These are phyloP conservation scores for Capronia epimyces DNA, from an alignment of 2,329 filamentous ascomycete genomes.

Conservation along the genomic window DNA sequence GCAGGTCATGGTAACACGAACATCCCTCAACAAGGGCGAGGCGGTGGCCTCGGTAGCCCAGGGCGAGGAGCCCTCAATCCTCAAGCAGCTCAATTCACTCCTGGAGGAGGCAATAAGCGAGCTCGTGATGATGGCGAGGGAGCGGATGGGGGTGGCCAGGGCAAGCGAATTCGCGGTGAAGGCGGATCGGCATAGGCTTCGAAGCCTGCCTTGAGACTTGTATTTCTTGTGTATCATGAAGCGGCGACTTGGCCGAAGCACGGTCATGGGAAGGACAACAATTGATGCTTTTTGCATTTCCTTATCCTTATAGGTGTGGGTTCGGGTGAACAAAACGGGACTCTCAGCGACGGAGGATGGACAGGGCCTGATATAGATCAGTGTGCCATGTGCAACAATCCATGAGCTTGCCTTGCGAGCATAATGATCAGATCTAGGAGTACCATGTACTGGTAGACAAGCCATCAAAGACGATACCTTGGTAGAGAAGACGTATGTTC, in stretches of 20 bases:
- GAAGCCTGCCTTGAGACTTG: background rate
- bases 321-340: background rate
- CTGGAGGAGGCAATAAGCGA: conserved; percentile 53
- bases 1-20: conserved; percentile 35
- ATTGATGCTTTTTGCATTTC: background rate
- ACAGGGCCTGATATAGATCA: background rate
- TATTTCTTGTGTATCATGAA: background rate
- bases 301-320: background rate
- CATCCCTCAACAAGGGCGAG: conserved; percentile 31
- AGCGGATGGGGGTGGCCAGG: conserved; percentile 15
- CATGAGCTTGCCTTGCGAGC: conserved; percentile 3
- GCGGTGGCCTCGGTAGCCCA: conserved; percentile 24
- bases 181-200: conserved; percentile 8
- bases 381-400: conserved; percentile 5
- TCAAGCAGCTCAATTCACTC: conserved; percentile 51
- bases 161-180: conserved; percentile 25
- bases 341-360: background rate
- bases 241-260: background rate
- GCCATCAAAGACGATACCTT: no score
- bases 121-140: conserved; percentile 47
- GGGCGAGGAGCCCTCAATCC: conserved; percentile 44
- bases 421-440: background rate
- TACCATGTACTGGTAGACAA: no score
- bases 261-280: background rate
- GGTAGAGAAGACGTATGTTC: no score